These are phyloP conservation scores for Benincasa hispida DNA, from an alignment of 306 rosid genomes.

Conservation along the genomic window DNA sequence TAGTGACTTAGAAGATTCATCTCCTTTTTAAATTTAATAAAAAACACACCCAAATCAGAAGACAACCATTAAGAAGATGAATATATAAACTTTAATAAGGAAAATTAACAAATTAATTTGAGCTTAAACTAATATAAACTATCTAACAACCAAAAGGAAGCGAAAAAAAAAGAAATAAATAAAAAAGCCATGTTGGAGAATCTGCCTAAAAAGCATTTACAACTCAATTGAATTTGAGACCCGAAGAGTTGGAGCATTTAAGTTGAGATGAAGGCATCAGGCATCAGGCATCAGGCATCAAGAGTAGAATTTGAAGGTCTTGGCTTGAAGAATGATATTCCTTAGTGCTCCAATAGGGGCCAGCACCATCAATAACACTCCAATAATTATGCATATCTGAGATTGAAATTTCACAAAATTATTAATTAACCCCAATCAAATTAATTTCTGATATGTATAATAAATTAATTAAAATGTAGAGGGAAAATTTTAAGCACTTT, in stretches of 20 bases:
- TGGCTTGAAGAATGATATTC: constrained; percentile 13
- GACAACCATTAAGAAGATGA: no score
- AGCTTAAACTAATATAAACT: not conserved
- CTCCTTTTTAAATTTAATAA: no score
- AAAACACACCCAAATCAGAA: no score
- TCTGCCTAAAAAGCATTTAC: not conserved
- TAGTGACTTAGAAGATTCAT: no score
- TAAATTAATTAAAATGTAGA: no score
- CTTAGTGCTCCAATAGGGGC: constrained; percentile 20
- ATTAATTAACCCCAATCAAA: no score
- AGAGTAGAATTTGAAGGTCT: not conserved
- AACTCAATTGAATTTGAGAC: not conserved
- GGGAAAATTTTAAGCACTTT: not conserved
- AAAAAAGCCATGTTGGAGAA: constrained; percentile 9
- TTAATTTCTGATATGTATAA: no score
- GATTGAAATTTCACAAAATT: not conserved
- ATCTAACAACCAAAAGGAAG: not conserved
- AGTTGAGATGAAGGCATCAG: not conserved
- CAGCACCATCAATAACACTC: constrained; percentile 10
- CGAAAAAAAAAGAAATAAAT: not conserved
- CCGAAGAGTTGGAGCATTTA: not conserved
- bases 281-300: no score
- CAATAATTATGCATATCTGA: constrained; percentile 16
- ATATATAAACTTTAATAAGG: no score
- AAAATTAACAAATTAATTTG: not conserved